Base-by-base conservation (phyloP, 768 basidiomycete genomes). In the Termitomyces sp. region DNA sequence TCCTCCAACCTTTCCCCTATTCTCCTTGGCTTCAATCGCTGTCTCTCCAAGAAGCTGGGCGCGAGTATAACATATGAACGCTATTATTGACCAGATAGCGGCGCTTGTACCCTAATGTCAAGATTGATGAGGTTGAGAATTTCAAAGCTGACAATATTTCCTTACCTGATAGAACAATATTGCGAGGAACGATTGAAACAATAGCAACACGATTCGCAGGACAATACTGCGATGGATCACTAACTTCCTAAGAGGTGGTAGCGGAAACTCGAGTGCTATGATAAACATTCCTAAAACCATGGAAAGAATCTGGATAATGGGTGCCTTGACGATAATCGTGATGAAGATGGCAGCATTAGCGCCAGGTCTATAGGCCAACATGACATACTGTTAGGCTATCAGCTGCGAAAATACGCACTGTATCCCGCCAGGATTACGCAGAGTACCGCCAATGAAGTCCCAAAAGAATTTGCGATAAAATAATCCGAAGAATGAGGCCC, bases 391-490 rank as follows among this genome's bases (percentile, higher is more conserved):
- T 28, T 35, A 22, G 2, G 8, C 22, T n/a, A 28, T 42, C n/a
- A 20, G 6, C 18, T 58, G 43, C 35, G 28, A 12, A n/a, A 43
- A 42, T 8, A 84, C 86, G 67, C 62, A 91, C 90, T 91, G 88
- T 26, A 90, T 57, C 54, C 90, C 90, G 74, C 90, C 90, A 30
- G 90, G 90, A 68, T 83, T 80, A 60, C 89, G 87, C 57, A 92
- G 68, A 57, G 80, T 86, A 48, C 90, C 93, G 58, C 84, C 86
- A n/a, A 93, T 75, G 68, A 96, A 92, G 75, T 96, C 94, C 90
- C 91, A 96, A 75, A 96, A 94, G 82, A 92, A 96, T 75, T 96
- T 96, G 72, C 92, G 90, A 75, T 85, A 94, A 64, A 88, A 75
- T 14, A 94, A 70, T 18, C 85, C 94, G 74, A 83, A 95, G 73